Conservation (phyloP, 257 asterid genomes). For the Solanum pinnatisectum region DNA sequence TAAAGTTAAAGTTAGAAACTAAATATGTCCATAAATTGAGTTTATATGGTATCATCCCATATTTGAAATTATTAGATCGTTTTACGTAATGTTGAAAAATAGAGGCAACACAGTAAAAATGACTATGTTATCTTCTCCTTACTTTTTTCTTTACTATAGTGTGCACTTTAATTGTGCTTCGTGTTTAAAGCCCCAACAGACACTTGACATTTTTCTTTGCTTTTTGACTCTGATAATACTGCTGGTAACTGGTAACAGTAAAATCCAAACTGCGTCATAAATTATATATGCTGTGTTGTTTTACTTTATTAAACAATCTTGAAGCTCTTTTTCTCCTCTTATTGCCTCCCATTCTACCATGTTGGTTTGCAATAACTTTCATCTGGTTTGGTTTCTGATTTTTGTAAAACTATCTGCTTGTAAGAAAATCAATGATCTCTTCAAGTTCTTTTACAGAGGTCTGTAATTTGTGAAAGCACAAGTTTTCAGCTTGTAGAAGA, state of each 20-base stretch:
- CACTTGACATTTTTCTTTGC: neutral
- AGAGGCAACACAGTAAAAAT: neutral
- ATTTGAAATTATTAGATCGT: neutral
- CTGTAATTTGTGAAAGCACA: slow-evolving; percentile 61
- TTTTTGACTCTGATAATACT: neutral
- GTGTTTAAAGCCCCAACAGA: neutral
- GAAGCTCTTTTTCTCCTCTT: neutral
- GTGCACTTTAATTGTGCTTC: neutral
- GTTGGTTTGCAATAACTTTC: neutral
- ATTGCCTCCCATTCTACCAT: neutral
- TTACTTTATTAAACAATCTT: neutral
- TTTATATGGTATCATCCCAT: neutral
- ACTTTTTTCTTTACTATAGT: neutral
- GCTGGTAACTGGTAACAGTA: neutral
- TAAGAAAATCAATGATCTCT: neutral
- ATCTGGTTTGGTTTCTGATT: neutral
- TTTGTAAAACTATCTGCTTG: neutral
- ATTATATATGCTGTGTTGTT: neutral
- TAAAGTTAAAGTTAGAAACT: neutral
- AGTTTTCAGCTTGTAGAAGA: slow-evolving; percentile 77
- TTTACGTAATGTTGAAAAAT: neutral
- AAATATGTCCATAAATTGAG: neutral
- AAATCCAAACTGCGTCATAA: neutral
- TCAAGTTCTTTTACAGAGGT: slow-evolving; percentile 10
- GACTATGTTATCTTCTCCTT: neutral